Percentiles rank a stretch among this genome's conserved stretches.
Conservation (phyloP, 108 stramenopile genomes). For the Fragilariopsis cylindrus region DNA sequence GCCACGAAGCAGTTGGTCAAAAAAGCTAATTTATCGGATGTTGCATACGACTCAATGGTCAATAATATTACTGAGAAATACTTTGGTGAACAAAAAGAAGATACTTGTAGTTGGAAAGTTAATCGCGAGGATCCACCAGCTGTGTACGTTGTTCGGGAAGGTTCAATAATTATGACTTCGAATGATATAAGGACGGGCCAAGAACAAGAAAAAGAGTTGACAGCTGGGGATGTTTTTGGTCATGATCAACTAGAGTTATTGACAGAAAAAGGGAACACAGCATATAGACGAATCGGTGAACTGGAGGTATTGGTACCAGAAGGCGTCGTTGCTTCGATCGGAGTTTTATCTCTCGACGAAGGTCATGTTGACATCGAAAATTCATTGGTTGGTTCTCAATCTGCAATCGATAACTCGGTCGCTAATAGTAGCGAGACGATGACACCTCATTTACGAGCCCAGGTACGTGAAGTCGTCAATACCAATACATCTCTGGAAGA, state of each 20-base stretch:
- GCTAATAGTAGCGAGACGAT: not conserved
- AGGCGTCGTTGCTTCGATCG: conserved; percentile 16
- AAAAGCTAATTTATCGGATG: conserved; percentile 33
- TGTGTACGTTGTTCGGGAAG: conserved; percentile 64
- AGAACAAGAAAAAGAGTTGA: conserved; percentile 20
- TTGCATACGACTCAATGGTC: conserved; percentile 49
- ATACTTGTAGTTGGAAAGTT: conserved; percentile 9
- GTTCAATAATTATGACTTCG: conserved; percentile 29
- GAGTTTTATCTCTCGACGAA: conserved; percentile 8
- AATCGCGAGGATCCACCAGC: conserved; percentile 20
- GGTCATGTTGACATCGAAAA: not conserved
- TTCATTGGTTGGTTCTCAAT: not conserved
- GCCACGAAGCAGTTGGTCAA: conserved; percentile 4
- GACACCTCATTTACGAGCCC: conserved; percentile 5
- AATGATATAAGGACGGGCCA: conserved; percentile 14
- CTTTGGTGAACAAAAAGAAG: conserved; percentile 66
- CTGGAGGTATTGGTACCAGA: not conserved
- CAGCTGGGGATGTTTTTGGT: conserved; percentile 53
- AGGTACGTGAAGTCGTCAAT: conserved; percentile 22
- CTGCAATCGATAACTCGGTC: not conserved
- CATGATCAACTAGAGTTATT: conserved; percentile 44
- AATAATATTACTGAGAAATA: conserved; percentile 54
- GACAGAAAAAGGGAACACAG: not conserved
- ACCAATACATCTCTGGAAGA: conserved; percentile 40
- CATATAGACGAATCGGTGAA: conserved; percentile 8